Conservation (phyloP, 306 rosid genomes). For the Calophaca sinica region DNA sequence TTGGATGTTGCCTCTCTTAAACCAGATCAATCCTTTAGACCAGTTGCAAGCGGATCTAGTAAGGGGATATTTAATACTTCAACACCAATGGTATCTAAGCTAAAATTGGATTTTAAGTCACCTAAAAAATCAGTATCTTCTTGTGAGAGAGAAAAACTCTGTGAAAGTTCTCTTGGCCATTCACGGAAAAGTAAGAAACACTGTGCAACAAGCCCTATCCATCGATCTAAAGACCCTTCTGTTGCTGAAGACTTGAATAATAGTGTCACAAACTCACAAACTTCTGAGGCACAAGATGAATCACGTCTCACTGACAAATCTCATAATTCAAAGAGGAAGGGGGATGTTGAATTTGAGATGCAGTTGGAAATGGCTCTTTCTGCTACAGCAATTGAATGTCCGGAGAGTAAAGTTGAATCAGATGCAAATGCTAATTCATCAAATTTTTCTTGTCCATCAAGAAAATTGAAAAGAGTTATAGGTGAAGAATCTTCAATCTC, state of each 20-base stretch:
- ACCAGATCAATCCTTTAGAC: slow-evolving; percentile 65
- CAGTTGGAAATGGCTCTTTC: slow-evolving; percentile 93
- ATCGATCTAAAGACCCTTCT: slow-evolving; percentile 45
- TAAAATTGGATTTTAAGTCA: slow-evolving; percentile 51
- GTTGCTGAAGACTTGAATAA: slow-evolving; percentile 45
- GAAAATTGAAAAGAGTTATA: slow-evolving; percentile 62
- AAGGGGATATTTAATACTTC: slow-evolving; percentile 66
- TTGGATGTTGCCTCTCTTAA: slow-evolving; percentile 91
- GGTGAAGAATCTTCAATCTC: slow-evolving; percentile 60
- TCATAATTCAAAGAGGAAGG: slow-evolving; percentile 71
- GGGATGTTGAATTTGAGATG: slow-evolving; percentile 92
- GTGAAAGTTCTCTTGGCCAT: slow-evolving; percentile 57
- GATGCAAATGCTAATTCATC: slow-evolving; percentile 45
- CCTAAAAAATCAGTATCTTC: slow-evolving; percentile 49
- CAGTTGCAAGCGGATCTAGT: slow-evolving; percentile 59
- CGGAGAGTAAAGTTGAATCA: slow-evolving; percentile 52
- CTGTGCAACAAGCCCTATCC: slow-evolving; percentile 40
- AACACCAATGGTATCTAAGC: slow-evolving; percentile 84
- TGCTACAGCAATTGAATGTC: slow-evolving; percentile 59
- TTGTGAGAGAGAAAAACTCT: slow-evolving; percentile 50
- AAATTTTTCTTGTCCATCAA: slow-evolving; percentile 47
- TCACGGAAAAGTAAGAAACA: slow-evolving; percentile 51
- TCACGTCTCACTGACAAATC: slow-evolving; percentile 47
- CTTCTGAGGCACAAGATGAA: slow-evolving; percentile 52
- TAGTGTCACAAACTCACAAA: slow-evolving; percentile 44